Conservation (phyloP, 2,329 filamentous ascomycete genomes). For the Didymella sp. region DNA sequence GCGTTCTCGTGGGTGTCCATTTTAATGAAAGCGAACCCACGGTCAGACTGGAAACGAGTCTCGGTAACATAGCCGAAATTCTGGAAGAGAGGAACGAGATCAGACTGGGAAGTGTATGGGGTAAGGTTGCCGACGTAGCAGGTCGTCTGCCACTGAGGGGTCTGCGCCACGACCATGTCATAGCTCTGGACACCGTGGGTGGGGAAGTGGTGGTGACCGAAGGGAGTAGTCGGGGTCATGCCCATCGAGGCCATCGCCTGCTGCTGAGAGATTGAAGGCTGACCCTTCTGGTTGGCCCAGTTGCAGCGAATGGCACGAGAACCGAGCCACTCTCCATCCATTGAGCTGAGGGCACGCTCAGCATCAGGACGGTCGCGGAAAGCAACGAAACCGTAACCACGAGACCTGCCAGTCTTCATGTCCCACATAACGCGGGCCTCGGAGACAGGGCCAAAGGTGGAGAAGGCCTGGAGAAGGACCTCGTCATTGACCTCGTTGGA, state of each 20-base stretch:
- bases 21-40: conserved; percentile 98
- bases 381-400: conserved; percentile 96
- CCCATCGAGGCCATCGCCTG: conserved; percentile 97
- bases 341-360: conserved; percentile 93
- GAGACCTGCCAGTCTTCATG: conserved; percentile 98
- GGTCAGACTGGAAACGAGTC: conserved; percentile 96
- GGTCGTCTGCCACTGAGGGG: conserved; percentile 96
- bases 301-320: conserved; percentile 98
- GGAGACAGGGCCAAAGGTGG: conserved; percentile 92
- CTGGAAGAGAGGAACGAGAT: conserved; percentile 96
- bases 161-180: conserved; percentile 95
- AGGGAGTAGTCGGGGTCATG: conserved; percentile 96
- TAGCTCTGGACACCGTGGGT: conserved; percentile 97
- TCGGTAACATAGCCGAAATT: conserved; percentile 98
- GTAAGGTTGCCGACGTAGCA: conserved; percentile 98
- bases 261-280: conserved; percentile 97
- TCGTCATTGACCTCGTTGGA: conserved; percentile 99
- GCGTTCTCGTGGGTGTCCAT: conserved; percentile 99
- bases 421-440: conserved; percentile 99
- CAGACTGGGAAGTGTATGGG: conserved; percentile 95
- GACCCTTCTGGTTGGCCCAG: conserved; percentile 99
- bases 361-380: conserved; percentile 94
- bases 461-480: conserved; percentile 90
- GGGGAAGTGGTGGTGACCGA: conserved; percentile 96
- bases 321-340: conserved; percentile 99